Conservation (phyloP, 208 protist species). For the Trypanosomatidae sp. region DNA sequence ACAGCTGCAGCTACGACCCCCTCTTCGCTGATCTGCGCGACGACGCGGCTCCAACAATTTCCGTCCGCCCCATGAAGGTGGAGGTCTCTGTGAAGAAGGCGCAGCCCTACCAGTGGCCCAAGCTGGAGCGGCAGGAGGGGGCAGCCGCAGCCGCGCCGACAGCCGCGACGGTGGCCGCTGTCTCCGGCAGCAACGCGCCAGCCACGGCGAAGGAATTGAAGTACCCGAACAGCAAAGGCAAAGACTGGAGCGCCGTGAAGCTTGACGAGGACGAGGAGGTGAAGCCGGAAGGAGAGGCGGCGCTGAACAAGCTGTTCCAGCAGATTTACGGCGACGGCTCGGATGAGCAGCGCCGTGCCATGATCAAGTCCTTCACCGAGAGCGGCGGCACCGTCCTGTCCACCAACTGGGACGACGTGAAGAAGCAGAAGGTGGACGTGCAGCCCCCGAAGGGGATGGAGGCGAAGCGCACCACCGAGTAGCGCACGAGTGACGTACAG, state of each 20-base stretch:
- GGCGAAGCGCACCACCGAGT: conserved; percentile 64
- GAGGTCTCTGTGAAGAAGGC: conserved; percentile 72
- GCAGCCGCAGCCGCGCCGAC: conserved; percentile 4
- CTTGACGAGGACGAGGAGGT: conserved; percentile 83
- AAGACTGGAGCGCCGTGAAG: conserved; percentile 78
- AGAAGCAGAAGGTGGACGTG: conserved; percentile 74
- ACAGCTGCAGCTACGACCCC: conserved; percentile 60
- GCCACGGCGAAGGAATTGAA: conserved; percentile 44
- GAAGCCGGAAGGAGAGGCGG: conserved; percentile 89
- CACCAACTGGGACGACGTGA: conserved; percentile 96
- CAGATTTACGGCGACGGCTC: conserved; percentile 93
- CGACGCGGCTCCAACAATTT: conserved; percentile 33
- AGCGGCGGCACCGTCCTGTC: conserved; percentile 95
- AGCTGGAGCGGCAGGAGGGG: conserved; percentile 75
- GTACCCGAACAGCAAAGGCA: conserved; percentile 83
- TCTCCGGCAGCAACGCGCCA: conserved; percentile 11
- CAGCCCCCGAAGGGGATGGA: conserved; percentile 93
- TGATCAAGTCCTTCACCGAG: conserved; percentile 96
- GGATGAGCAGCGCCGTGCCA: conserved; percentile 90
- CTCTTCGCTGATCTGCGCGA: conserved; percentile 55
- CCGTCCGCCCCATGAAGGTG: conserved; percentile 83
- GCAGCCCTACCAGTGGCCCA: conserved; percentile 63
- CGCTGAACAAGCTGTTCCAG: conserved; percentile 93
- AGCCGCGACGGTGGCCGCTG: not conserved
- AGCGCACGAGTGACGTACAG: too few species aligned